Percentiles rank a stretch among this genome's conserved stretches.
These are phyloP conservation scores for Penicilliopsis zonata DNA, from an alignment of 495 filamentous ascomycete genomes.

Conservation along the genomic window DNA sequence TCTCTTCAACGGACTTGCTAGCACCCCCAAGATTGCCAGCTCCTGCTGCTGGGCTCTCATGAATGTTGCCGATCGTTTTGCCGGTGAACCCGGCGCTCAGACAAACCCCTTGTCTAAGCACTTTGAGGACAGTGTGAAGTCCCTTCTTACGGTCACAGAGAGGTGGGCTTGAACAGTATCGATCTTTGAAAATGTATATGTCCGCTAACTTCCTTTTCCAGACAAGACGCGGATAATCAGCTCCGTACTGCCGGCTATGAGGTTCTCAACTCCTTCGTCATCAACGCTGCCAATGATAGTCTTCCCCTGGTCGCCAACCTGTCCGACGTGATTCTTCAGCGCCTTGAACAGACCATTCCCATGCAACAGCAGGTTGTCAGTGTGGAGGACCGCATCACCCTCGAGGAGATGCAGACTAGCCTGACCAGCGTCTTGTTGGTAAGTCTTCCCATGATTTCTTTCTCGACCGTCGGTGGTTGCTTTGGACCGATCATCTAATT, in stretches of 20 bases:
- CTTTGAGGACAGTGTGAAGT: conserved; percentile 84
- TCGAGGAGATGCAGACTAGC: conserved; percentile 97
- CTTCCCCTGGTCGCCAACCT: conserved; percentile 67
- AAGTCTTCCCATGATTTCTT: conserved; percentile 7
- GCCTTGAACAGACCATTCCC: conserved; percentile 81
- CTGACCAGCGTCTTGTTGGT: conserved; percentile 75
- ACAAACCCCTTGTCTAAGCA: conserved; percentile 80
- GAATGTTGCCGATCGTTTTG: conserved; percentile 94
- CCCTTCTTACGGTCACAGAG: conserved; percentile 75
- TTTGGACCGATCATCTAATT: background rate
- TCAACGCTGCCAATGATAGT: conserved; percentile 77
- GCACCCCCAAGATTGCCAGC: conserved; percentile 90
- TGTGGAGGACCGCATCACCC: conserved; percentile 83
- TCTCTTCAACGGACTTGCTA: conserved; percentile 82
- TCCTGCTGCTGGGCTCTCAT: conserved; percentile 99
- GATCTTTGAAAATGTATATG: conserved; percentile 3
- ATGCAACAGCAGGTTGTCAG: conserved; percentile 91
- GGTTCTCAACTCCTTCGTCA: conserved; percentile 86
- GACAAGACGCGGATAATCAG: conserved; percentile 71
- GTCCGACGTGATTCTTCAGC: conserved; percentile 73
- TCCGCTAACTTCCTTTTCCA: conserved; percentile 14
- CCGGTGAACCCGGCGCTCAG: conserved; percentile 62
- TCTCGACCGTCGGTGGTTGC: background rate
- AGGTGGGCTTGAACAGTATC: conserved; percentile 26
- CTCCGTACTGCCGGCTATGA: conserved; percentile 98